A percentile compares a stretch with the other conserved stretches of the same genome.
phyloP scores from a whole-genome alignment of 192 early-diverging fungal species.

The Paraglomus occultum region DNA sequence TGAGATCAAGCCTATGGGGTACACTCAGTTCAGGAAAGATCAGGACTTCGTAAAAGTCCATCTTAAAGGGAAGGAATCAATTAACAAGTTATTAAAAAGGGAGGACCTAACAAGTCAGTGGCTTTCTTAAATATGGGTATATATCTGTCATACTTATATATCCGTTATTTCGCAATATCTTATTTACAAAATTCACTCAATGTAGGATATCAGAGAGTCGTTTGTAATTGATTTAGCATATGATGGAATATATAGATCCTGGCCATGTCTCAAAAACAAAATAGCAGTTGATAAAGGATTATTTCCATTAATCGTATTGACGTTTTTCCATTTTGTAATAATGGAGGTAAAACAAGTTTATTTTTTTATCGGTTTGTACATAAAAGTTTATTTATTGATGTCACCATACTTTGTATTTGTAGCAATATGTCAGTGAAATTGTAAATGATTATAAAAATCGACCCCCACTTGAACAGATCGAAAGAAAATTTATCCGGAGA shows the following conservation, averaged over 20 bases:
- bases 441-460: constrained; percentile 27
- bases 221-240: constrained; percentile 27
- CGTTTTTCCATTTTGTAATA: constrained; percentile 23
- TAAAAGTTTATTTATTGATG: constrained; percentile 22
- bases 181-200: constrained; percentile 25
- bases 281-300: constrained; percentile 21
- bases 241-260: constrained; percentile 15
- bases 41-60: constrained; percentile 26
- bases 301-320: constrained; percentile 23
- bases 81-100: constrained; percentile 20
- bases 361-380: constrained; percentile 15
- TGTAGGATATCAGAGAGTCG: too few species aligned
- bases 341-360: constrained; percentile 9
- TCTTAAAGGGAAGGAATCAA: constrained; percentile 21
- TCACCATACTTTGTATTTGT: constrained; percentile 13
- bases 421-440: constrained; percentile 23
- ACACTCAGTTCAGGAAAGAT: background rate
- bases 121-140: constrained; percentile 18
- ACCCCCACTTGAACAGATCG: background rate
- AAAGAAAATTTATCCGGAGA: constrained; percentile 14
- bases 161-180: background rate
- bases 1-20: constrained; percentile 24
- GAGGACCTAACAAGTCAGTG: constrained; percentile 11
- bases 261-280: constrained; percentile 24
- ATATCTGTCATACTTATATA: too few species aligned